Evolutionary conservation across 176 grass and related monocot genomes (phyloP).

Genomic region (Musa troglodytarum): DNA sequence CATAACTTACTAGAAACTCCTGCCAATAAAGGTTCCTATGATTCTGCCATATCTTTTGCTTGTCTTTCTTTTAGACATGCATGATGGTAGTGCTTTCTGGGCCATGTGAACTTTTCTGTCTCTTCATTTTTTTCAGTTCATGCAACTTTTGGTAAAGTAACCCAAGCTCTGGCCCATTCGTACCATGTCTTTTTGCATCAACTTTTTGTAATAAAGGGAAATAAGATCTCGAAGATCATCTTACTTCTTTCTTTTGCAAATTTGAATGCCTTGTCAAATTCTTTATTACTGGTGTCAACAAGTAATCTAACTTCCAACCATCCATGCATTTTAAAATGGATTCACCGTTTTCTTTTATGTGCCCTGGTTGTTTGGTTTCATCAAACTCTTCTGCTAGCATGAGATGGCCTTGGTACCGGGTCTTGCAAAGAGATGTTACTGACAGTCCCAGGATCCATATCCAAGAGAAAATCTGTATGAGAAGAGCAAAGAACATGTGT

Average conservation of each 20-base stretch:
- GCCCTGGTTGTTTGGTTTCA: neutral
- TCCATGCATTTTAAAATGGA: neutral
- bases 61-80: neutral
- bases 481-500: no score
- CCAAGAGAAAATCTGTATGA: neutral
- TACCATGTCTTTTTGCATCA: neutral
- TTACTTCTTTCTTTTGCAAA: neutral
- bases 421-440: neutral
- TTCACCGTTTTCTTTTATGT: neutral
- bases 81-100: neutral
- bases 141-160: neutral
- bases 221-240: neutral
- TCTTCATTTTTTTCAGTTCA: neutral
- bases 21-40: neutral
- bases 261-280: neutral
- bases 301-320: neutral
- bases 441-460: neutral
- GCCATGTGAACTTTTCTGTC: neutral
- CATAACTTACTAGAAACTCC: neutral
- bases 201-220: neutral
- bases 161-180: neutral
- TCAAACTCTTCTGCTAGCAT: neutral
- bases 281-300: neutral
- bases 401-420: neutral
- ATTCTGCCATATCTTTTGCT: neutral